A percentile compares a stretch with the other conserved stretches of the same genome.
Conservation (phyloP, 768 basidiomycete species). For the Crepidotus variabilis region DNA sequence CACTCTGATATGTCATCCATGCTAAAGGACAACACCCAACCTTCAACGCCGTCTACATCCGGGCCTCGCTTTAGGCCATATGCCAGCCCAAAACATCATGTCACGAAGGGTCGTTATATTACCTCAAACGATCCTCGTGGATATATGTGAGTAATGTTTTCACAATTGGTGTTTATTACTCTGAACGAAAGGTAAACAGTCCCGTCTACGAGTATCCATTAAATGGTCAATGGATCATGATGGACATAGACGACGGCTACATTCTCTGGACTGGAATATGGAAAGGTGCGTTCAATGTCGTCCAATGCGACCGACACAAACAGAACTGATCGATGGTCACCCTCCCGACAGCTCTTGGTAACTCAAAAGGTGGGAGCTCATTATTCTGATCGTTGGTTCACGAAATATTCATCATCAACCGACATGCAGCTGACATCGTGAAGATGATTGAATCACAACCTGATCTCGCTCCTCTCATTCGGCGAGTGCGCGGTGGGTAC, state of each 20-base stretch:
- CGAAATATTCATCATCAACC: neutral
- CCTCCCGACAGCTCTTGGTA: slow-evolving; percentile 61
- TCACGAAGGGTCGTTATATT: slow-evolving; percentile 84
- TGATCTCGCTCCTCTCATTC: slow-evolving; percentile 76
- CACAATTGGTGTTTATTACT: neutral
- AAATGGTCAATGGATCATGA: slow-evolving; percentile 92
- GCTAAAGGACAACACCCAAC: slow-evolving; percentile 38
- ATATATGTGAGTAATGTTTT: slow-evolving; percentile 50
- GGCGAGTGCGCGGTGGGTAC: slow-evolving; percentile 83
- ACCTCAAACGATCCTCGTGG: slow-evolving; percentile 87
- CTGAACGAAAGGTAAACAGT: slow-evolving; percentile 25
- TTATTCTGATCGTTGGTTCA: neutral
- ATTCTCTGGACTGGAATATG: slow-evolving; percentile 92
- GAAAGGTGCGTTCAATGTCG: slow-evolving; percentile 61
- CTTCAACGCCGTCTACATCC: slow-evolving; percentile 29
- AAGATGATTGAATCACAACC: slow-evolving; percentile 92
- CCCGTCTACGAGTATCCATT: slow-evolving; percentile 89
- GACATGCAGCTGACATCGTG: slow-evolving; percentile 73
- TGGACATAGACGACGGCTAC: slow-evolving; percentile 92
- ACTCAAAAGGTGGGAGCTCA: slow-evolving; percentile 69
- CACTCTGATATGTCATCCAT: slow-evolving; percentile 8
- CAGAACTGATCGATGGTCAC: slow-evolving; percentile 4
- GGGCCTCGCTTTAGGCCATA: slow-evolving; percentile 61
- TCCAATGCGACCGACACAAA: neutral
- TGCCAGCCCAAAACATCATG: slow-evolving; percentile 73